Evolutionary conservation across 1,284 basidiomycete species (phyloP).

Genomic region (Ganoderma leucocontextum): DNA sequence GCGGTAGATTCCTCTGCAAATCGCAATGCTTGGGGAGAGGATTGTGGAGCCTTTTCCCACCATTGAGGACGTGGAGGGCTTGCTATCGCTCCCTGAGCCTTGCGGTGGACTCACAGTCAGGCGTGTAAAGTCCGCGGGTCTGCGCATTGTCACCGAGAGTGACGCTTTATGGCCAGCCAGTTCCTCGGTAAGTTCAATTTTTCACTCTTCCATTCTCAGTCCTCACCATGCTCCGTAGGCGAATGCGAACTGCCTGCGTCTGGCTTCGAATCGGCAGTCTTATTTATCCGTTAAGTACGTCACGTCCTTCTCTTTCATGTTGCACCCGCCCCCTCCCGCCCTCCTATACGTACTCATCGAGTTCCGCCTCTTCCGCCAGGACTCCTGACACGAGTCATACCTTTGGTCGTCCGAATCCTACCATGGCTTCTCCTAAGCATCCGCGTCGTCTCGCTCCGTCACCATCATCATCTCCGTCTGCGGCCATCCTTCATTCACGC

Average conservation of each 20-base stretch:
- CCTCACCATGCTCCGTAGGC: constrained; percentile 14
- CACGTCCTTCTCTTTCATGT: neutral
- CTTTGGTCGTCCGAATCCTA: constrained; percentile 40
- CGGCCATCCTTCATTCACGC: constrained; percentile 21
- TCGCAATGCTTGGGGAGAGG: constrained; percentile 30
- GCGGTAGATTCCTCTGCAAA: neutral
- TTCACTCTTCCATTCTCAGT: neutral
- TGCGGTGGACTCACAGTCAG: constrained; percentile 27
- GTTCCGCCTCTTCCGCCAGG: constrained; percentile 22
- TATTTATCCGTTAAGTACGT: constrained; percentile 26
- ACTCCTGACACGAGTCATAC: constrained; percentile 38
- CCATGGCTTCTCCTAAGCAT: constrained; percentile 28
- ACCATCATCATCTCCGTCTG: constrained; percentile 9
- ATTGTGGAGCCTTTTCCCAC: constrained; percentile 29
- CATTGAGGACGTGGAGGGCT: constrained; percentile 12
- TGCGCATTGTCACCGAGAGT: constrained; percentile 32
- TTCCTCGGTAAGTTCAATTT: constrained; percentile 12
- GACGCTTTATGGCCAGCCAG: constrained; percentile 18
- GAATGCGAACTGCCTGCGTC: constrained; percentile 12
- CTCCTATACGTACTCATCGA: neutral
- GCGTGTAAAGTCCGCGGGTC: constrained; percentile 29
- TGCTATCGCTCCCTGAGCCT: constrained; percentile 15
- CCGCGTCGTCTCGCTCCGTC: constrained; percentile 8
- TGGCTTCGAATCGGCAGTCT: constrained; percentile 20
- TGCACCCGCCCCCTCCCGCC: constrained; percentile 2